Evolutionary conservation across 179 eudicot species (phyloP).

Genomic region (Spergularia azorica): DNA sequence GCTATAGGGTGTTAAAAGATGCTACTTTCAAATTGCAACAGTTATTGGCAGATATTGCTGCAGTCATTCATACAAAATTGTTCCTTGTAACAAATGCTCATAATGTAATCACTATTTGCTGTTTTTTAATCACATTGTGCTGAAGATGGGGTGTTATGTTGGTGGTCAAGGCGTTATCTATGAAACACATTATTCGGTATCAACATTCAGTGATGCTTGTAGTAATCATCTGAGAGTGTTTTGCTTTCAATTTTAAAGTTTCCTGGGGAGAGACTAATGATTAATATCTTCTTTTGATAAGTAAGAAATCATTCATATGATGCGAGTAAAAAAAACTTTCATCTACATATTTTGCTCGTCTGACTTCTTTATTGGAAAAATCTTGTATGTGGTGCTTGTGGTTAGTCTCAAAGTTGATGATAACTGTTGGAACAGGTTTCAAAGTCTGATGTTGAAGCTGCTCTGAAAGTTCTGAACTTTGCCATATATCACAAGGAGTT

Average conservation of each 20-base stretch:
- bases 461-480: slow-evolving; percentile 90
- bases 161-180: no score
- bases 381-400: neutral
- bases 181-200: no score
- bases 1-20: neutral
- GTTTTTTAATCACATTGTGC: neutral
- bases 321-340: neutral
- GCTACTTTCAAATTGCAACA: no score
- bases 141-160: no score
- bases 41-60: neutral
- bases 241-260: neutral
- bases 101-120: neutral
- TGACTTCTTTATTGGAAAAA: no score
- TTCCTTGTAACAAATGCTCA: neutral
- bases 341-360: no score
- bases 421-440: slow-evolving; percentile 52
- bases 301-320: no score
- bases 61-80: neutral
- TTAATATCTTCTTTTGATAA: neutral
- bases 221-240: neutral
- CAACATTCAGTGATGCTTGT: neutral
- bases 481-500: slow-evolving; percentile 97
- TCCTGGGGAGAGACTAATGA: neutral
- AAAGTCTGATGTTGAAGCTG: slow-evolving; percentile 91
- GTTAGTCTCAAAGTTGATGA: slow-evolving; percentile 1